A percentile compares a stretch with the other conserved stretches of the same genome.
phyloP scores from a whole-genome alignment of 306 rosid genomes.

The Cajanus cajan region DNA sequence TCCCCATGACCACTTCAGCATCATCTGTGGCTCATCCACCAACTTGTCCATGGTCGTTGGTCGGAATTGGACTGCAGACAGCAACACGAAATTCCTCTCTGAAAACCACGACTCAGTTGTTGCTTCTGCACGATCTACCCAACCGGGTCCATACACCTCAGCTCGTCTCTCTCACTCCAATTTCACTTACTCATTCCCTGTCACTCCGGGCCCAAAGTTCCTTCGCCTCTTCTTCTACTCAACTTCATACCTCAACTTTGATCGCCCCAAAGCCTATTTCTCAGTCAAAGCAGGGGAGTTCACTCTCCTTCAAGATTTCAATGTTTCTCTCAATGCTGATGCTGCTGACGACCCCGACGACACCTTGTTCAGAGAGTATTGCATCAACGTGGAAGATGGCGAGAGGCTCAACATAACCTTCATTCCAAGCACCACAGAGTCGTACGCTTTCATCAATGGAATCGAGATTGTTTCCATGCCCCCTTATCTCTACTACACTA shows the following conservation, averaged over 20 bases:
- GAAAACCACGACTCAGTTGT: background rate
- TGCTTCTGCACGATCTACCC: background rate
- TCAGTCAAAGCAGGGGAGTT: constrained; percentile 22
- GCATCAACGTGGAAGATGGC: background rate
- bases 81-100: background rate
- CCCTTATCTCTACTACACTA: background rate
- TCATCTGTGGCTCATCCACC: no score
- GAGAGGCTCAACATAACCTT: background rate
- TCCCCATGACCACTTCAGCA: no score
- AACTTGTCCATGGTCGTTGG: no score
- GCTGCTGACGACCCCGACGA: background rate
- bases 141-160: background rate
- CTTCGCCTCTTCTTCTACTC: constrained; percentile 31
- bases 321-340: constrained; percentile 7
- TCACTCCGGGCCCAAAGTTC: constrained; percentile 28
- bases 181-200: constrained; percentile 42
- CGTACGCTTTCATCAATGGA: background rate
- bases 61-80: background rate
- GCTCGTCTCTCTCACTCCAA: constrained; percentile 29
- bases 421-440: background rate
- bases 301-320: constrained; percentile 38
- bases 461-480: background rate
- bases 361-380: constrained; percentile 27
- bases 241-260: background rate
- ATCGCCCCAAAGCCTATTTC: constrained; percentile 20